Conservation (phyloP, 345 rosid genomes). For the Salix suchowensis region DNA sequence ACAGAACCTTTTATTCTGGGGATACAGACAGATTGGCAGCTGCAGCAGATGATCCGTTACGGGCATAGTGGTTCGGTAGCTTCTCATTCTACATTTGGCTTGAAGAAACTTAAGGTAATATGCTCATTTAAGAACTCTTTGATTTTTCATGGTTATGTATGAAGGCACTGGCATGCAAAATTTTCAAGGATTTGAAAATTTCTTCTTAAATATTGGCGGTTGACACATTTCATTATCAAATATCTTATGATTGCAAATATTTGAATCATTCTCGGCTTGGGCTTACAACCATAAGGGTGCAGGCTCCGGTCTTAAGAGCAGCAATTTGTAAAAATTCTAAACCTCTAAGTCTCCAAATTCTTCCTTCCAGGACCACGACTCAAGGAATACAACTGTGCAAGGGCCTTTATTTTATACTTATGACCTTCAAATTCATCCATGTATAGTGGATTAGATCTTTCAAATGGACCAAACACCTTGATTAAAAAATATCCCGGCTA, state of each 20-base stretch:
- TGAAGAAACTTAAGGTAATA: conserved; percentile 49
- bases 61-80: conserved; percentile 41
- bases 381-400: background rate
- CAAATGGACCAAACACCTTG: background rate
- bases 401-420: background rate
- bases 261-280: too few relatives aligned
- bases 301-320: too few relatives aligned
- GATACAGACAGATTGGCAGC: conserved; percentile 59
- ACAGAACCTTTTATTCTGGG: conserved; percentile 43
- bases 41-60: conserved; percentile 49
- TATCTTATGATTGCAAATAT: too few relatives aligned
- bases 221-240: too few relatives aligned
- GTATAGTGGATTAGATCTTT: background rate
- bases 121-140: background rate
- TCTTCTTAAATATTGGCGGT: background rate
- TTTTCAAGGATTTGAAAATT: background rate
- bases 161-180: background rate
- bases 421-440: background rate
- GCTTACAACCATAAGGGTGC: too few relatives aligned
- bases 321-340: too few relatives aligned
- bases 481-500: background rate
- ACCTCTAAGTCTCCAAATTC: too few relatives aligned
- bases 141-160: background rate
- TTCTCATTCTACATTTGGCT: conserved; percentile 47
- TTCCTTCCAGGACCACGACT: too few relatives aligned